phyloP scores from a whole-genome alignment of 257 asterid genomes.

The Ligustrum vulgare region DNA sequence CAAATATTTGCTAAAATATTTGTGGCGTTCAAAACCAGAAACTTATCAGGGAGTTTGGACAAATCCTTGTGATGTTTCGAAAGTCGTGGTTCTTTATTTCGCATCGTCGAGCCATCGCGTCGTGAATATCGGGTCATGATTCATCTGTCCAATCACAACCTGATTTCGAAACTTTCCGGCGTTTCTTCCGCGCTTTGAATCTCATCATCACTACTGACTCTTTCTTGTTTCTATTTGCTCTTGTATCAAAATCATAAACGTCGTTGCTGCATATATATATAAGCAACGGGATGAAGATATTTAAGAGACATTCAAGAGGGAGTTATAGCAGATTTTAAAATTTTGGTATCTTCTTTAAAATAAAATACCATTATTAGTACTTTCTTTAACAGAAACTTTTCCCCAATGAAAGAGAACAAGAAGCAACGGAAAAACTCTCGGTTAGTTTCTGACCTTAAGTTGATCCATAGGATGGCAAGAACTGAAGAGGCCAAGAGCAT shows the following conservation, averaged over 20 bases:
- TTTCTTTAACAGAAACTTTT: not conserved
- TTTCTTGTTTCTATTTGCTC: conserved; percentile 66
- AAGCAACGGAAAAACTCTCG: not conserved
- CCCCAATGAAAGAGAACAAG: not conserved
- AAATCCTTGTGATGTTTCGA: too few relatives aligned
- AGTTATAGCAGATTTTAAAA: not conserved
- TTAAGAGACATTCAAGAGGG: too few relatives aligned
- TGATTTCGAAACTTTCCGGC: too few relatives aligned
- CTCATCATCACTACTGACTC: conserved; percentile 72
- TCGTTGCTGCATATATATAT: conserved; percentile 67
- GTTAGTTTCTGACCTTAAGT: conserved; percentile 46
- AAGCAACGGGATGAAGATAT: conserved; percentile 2
- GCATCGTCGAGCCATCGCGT: too few relatives aligned
- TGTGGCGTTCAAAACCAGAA: too few relatives aligned
- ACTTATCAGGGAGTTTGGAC: too few relatives aligned
- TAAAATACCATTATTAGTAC: not conserved
- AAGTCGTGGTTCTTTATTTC: too few relatives aligned
- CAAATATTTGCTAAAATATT: too few relatives aligned
- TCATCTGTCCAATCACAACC: too few relatives aligned
- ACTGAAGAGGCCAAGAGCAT: conserved; percentile 44
- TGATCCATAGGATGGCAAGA: conserved; percentile 54
- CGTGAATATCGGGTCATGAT: too few relatives aligned
- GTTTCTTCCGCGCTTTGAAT: too few relatives aligned
- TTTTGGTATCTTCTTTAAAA: not conserved
- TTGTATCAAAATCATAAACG: conserved; percentile 67